Evolutionary conservation across 768 basidiomycete genomes (phyloP).

Genomic region (Chlorophyllum brunneum): DNA sequence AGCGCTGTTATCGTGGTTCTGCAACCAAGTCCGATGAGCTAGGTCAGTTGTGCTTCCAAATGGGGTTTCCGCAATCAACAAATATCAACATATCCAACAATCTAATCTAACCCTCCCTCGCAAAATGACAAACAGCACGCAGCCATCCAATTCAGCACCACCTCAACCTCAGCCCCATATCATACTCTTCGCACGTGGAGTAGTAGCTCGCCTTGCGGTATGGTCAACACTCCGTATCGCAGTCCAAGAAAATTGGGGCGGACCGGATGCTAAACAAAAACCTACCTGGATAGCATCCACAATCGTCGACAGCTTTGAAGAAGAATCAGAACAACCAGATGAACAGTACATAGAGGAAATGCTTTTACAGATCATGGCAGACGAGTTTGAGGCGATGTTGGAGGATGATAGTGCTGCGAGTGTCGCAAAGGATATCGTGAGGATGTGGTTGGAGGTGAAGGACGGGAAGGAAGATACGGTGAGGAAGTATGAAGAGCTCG

Average conservation of each 20-base stretch:
- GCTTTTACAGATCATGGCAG: slow-evolving; percentile 77
- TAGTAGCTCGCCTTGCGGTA: slow-evolving; percentile 72
- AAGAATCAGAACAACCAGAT: slow-evolving; percentile 47
- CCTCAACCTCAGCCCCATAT: slow-evolving; percentile 39
- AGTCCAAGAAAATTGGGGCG: slow-evolving; percentile 85
- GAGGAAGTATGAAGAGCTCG: slow-evolving; percentile 57
- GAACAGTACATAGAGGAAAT: slow-evolving; percentile 77
- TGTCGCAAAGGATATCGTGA: slow-evolving; percentile 70
- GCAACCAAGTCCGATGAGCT: too few relatives aligned
- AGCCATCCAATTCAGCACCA: not conserved
- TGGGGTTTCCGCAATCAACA: too few relatives aligned
- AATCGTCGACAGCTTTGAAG: slow-evolving; percentile 77
- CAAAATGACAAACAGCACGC: not conserved
- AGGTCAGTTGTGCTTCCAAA: too few relatives aligned
- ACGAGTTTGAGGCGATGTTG: slow-evolving; percentile 81
- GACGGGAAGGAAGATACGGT: slow-evolving; percentile 48
- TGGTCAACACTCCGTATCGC: slow-evolving; percentile 90
- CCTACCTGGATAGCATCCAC: slow-evolving; percentile 81
- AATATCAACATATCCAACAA: too few relatives aligned
- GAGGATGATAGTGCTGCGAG: slow-evolving; percentile 81
- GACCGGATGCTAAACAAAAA: slow-evolving; percentile 64
- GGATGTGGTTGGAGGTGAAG: slow-evolving; percentile 56
- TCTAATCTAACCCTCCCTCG: not conserved
- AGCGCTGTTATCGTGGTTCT: too few relatives aligned
- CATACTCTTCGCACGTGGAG: slow-evolving; percentile 82